Evolutionary conservation across 2,329 filamentous ascomycete genomes (phyloP), one percentile per base, ranked within the genome.

Genomic region (Zymoseptoria brevis): DNA sequence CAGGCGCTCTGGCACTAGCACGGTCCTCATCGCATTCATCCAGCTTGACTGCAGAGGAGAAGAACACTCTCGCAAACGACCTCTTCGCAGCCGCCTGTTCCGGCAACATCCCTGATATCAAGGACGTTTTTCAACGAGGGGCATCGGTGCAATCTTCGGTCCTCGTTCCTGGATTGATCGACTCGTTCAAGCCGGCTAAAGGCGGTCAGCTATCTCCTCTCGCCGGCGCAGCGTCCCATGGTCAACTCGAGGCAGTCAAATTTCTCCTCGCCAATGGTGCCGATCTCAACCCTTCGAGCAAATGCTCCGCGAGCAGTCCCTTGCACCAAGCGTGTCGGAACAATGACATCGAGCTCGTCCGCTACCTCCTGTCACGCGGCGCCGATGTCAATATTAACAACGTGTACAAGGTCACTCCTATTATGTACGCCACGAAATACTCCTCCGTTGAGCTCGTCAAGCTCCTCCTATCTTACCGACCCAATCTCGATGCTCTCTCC

Each of bases 361-460:
- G 60, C 8, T 64, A 68, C 35, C 60, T 71, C 11, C 60, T 72
- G 50, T 62, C 66, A 8, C 52, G 62, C 19, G 69, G 66, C n/a
- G 68, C 68, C 2, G 60, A 71, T 54, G 60, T 67, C 55, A 62
- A 71, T 61, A 63, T 61, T 30, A 57, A 66, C 19, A 72, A 72
- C 51, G 58, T 60, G 30, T 72, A 69, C 62, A 70, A 70, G 30
- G 65, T 66, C 19, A 69, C 70, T 1, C 67, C 70, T 1, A 58
- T 70, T 22, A 72, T 72, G 71, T 71, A 71, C 65, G 70, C 71
- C 9, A 67, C 63, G 53, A 70, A 70, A 49, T 68, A 71, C 57
- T 57, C 57, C 29, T 67, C 65, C 1, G 55, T 57, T 1, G 62
- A 64, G 1, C 61, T 72, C 41, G 60, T 72, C 26, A 54, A 60